Conservation (phyloP, 192 early-diverging fungal species). For the Mortierella claussenii region DNA sequence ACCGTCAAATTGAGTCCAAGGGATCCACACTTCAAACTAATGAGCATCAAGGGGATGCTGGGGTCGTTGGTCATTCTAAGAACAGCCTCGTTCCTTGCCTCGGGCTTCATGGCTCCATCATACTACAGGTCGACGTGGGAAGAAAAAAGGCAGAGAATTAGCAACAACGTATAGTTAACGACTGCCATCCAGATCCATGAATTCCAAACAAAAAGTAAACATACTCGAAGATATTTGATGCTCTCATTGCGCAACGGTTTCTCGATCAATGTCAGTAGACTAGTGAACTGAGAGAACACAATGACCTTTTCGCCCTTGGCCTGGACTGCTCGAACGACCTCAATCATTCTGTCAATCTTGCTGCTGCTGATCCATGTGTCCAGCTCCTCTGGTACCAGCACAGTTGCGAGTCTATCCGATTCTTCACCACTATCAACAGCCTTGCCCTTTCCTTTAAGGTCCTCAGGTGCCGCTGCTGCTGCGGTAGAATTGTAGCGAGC, state of each 20-base stretch:
- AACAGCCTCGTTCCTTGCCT: constrained; percentile 52
- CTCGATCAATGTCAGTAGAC: constrained; percentile 63
- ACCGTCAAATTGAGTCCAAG: constrained; percentile 76
- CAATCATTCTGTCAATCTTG: constrained; percentile 56
- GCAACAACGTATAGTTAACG: background rate
- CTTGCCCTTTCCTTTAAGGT: constrained; percentile 41
- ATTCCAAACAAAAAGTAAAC: too few relatives aligned
- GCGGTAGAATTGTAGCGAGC: constrained; percentile 30
- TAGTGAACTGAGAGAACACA: constrained; percentile 68
- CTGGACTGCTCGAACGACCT: constrained; percentile 4
- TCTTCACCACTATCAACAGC: constrained; percentile 18
- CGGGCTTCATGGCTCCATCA: constrained; percentile 58
- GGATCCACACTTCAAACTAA: constrained; percentile 76
- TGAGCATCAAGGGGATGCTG: constrained; percentile 60
- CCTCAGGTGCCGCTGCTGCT: background rate
- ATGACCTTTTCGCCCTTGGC: constrained; percentile 60
- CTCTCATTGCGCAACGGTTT: constrained; percentile 48
- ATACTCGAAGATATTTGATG: constrained; percentile 44
- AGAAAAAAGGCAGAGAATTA: background rate
- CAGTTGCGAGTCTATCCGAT: constrained; percentile 53
- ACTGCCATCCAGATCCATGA: too few relatives aligned
- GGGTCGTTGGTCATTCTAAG: constrained; percentile 54
- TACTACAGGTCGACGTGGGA: constrained; percentile 15
- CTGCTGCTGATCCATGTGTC: constrained; percentile 47
- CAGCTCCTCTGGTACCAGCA: constrained; percentile 60